phyloP scores from a whole-genome alignment of 2,329 filamentous ascomycete species.

The Meredithiella fracta region DNA sequence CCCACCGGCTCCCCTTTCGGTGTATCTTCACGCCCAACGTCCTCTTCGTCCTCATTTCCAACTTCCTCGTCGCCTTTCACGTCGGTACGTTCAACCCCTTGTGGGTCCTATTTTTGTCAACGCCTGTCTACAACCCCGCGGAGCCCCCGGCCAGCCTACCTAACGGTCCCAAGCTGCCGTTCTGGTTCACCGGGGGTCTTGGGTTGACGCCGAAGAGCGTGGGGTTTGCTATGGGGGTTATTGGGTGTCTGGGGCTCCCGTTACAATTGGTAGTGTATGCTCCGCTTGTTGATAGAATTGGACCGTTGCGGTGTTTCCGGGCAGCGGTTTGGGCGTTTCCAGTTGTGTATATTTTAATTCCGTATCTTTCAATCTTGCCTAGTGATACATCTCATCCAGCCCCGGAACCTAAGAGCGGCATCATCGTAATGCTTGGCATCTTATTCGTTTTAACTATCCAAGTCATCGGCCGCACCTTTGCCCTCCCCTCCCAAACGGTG shows the following conservation, averaged over 20 bases:
- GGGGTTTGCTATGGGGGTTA: constrained; percentile 60
- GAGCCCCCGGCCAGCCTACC: constrained; percentile 19
- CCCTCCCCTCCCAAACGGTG: constrained; percentile 30
- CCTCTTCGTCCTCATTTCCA: constrained; percentile 38
- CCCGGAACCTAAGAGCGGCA: constrained; percentile 36
- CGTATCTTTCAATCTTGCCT: constrained; percentile 54
- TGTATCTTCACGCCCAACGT: constrained; percentile 41
- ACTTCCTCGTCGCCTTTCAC: constrained; percentile 56
- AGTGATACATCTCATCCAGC: constrained; percentile 27
- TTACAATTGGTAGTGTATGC: constrained; percentile 51
- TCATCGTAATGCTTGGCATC: constrained; percentile 48
- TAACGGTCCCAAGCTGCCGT: constrained; percentile 28
- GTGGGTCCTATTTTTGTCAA: constrained; percentile 62
- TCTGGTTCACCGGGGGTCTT: constrained; percentile 57
- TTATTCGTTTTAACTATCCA: constrained; percentile 45
- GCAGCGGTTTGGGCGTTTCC: constrained; percentile 56
- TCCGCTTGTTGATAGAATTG: constrained; percentile 45
- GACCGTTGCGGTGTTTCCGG: constrained; percentile 51
- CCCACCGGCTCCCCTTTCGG: constrained; percentile 33
- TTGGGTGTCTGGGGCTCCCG: constrained; percentile 58
- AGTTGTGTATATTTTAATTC: constrained; percentile 49
- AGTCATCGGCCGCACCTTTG: constrained; percentile 51
- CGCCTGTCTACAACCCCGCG: constrained; percentile 39
- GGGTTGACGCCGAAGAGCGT: constrained; percentile 56
- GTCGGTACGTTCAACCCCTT: constrained; percentile 61